Base-by-base conservation (phyloP, 1,139 yeast genomes). In the Citeromyces siamensis region DNA sequence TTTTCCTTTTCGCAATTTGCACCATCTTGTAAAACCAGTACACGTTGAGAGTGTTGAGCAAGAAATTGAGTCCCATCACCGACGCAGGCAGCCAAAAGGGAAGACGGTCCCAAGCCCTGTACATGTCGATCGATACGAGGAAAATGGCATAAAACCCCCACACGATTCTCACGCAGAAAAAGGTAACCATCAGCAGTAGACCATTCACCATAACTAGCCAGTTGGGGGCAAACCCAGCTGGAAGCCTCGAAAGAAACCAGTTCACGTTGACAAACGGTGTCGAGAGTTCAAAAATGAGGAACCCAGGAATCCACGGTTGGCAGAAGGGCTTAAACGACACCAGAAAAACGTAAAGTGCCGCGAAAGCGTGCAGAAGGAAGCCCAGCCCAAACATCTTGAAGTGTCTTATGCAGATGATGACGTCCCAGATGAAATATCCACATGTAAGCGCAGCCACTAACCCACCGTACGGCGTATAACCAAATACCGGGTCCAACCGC, bases 201-300 rank as follows among this genome's bases (percentile, higher is more conserved):
- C 79, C 79, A 50, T 72, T 72, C 42, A 68, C 46, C 13, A 66
- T 37, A 19, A 64, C 57, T 10, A 60, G 41, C n/a, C 38, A 55
- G 10, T 59, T 60, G 40, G 63, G 59, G 45, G 70, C 53, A 18
- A 62, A 52, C 2, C 73, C 75, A 1, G 57, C 58, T 1, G 78
- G 78, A 35, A 71, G 57, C 40, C 66, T 58, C 9, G 72, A 62
- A 19, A 73, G 67, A 54, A 69, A 72, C 75, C 76, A 72, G 50
- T 72, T 69, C 47, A 71, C 46, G 48, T 72, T 73, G 41, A 72
- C 79, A 52, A 72, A 72, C 2, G 78, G 79, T 8, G 78, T 69
- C 40, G 75, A 66, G 42, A 68, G 57, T 48, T 72, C 79, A 48
- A 68, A 72, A 19, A 69, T 46, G 42, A 72, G 59, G 46, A 72